Percentiles rank a stretch among this genome's conserved stretches.
Conservation (phyloP, 768 basidiomycete species). For the Lenzites betulinus region DNA sequence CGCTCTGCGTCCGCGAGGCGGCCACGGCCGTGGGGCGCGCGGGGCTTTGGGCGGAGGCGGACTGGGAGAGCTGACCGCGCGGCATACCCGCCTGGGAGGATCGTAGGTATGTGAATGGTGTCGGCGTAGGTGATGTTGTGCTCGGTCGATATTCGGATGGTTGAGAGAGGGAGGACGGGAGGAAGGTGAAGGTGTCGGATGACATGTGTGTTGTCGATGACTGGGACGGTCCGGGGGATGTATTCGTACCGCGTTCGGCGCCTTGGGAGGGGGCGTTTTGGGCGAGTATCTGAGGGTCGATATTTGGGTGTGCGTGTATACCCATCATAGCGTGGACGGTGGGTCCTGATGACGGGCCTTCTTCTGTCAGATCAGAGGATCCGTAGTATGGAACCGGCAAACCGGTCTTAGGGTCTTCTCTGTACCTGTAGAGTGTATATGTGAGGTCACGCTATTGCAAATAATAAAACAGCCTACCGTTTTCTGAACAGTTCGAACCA, state of each 20-base stretch:
- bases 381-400: slow-evolving; percentile 24
- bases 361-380: slow-evolving; percentile 1
- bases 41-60: background rate
- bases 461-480: slow-evolving; percentile 43
- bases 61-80: background rate
- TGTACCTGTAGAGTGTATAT: slow-evolving; percentile 10
- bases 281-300: slow-evolving; percentile 19
- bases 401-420: slow-evolving; percentile 30
- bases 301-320: background rate
- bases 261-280: background rate
- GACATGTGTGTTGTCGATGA: background rate
- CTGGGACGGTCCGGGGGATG: background rate
- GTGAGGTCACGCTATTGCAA: background rate
- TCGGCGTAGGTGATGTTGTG: background rate
- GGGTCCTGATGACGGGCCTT: background rate
- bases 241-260: background rate
- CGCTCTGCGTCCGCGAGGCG: slow-evolving; percentile 10
- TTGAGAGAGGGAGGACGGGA: background rate
- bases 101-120: background rate
- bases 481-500: slow-evolving; percentile 78
- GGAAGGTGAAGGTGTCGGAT: background rate
- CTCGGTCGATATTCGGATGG: background rate
- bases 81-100: background rate
- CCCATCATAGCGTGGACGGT: background rate
- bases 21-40: background rate